Evolutionary conservation across 306 rosid species (phyloP).

Genomic region (Clitoria ternatea): DNA sequence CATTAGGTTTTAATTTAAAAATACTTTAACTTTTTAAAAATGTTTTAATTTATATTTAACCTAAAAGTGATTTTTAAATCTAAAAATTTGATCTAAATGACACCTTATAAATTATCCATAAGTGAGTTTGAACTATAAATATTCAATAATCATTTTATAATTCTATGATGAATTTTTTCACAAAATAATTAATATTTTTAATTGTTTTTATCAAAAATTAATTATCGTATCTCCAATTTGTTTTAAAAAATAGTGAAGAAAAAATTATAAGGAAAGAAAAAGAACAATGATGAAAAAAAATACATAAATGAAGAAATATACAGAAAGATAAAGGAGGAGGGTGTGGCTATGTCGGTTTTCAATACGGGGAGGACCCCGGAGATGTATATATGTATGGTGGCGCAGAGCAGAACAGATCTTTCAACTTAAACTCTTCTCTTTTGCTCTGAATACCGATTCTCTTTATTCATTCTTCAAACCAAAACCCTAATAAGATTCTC

Average conservation of each 20-base stretch:
- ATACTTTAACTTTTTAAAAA: no score
- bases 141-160: no score
- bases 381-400: constrained; percentile 18
- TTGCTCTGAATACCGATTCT: constrained; percentile 6
- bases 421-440: background rate
- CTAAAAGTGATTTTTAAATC: no score
- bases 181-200: no score
- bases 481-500: constrained; percentile 25
- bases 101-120: no score
- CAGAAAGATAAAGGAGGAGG: constrained; percentile 1
- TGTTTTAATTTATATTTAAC: no score
- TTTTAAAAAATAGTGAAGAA: background rate
- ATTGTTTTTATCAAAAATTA: no score
- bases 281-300: background rate
- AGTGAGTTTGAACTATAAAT: no score
- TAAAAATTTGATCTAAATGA: no score
- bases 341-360: constrained; percentile 26
- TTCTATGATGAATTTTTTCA: no score
- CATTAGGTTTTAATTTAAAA: no score
- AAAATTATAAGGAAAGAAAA: background rate
- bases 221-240: no score
- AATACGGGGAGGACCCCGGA: background rate
- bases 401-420: constrained; percentile 7
- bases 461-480: background rate
- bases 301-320: background rate